Evolutionary conservation across 257 asterid species (phyloP), one percentile per base, ranked within the genome.

Genomic region (Striga asiatica): DNA sequence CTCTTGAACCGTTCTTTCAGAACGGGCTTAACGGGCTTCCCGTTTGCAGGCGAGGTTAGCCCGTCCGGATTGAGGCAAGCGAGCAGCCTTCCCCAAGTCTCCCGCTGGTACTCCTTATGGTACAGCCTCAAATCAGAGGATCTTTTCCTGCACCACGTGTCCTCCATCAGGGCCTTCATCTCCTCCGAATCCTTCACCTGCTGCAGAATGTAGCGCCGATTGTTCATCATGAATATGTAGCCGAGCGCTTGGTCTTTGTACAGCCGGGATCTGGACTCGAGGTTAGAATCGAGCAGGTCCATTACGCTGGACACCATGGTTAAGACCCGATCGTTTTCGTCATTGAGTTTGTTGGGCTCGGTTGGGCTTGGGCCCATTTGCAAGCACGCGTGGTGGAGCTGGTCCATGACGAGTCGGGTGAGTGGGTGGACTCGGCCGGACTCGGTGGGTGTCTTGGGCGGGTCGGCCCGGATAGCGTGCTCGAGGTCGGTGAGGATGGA

Each of bases 221-320:
- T 89, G 84, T 89, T 89, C 98, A 89, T 89, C 96, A 89, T 65
- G 87, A 89, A 89, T 1, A 89, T 89, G 8, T 81, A 69, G 64
- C 81, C 75, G 52, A 86, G 27, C 0, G 98, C 65, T 0, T 62
- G 62, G 69, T 86, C 96, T 37, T 59, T 86, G 77, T 89, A 89
- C 7, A 74, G 76, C 63, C 78, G 81, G 1, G 98, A 80, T 64
- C 81, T 89, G 0, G 71, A 78, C 1, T 86, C 96, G 9, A 89
- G 74, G 56, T 81, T 83, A 0, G 77, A 56, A 6, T 81, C 87
- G 47, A 86, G 71, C 27, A 86, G 55, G 16, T 86, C 94, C 96
- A 89, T 83, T 7, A 77, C 77, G 52, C 57, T 86, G 16, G 56
- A 52, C 41, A 89, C 34, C 53, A 81, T 88, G 2, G 67, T 13